Evolutionary conservation across 306 rosid genomes (phyloP), one percentile per base, ranked within the genome.

Genomic region (Fagus sylvatica): DNA sequence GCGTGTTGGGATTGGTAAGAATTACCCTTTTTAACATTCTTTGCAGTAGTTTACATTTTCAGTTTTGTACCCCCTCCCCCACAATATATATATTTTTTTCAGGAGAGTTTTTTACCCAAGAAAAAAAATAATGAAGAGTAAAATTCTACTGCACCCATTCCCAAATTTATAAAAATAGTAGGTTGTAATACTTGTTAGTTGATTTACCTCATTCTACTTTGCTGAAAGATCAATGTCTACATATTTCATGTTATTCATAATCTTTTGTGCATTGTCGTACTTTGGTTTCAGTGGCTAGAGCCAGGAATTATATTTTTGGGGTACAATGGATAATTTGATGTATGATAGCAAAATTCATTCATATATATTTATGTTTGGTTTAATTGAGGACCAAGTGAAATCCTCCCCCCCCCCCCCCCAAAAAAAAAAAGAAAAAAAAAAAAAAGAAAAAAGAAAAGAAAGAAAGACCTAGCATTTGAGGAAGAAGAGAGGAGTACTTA

Each of bases 1-100:
- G 65, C 99, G 99, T 56, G 95, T 96, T 59, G 99, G 99, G 68
- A 96, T 96, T 66, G 99, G 99, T 91, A 83, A 84, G 90, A 65
- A 82, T 74, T 69, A 53, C 65, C 22, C 81, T 54, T 65, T 34
- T 15, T 41, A 10, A 46, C 57, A 66, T 71, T 79, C 68, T 74
- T 17, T 46, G 71, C 70, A 43, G 5, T 16, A 59, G 36, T 59
- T 30, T 59, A 59, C 9, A 4, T 59, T 46, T 46, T 46, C 51
- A 10, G 51, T 46, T 46, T 2, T 46, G 51, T 10, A 15, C 9
- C 15, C 51, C 51, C 51, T 2, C 51, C 51, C 8, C 51, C 12
- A 10, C 15, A 46, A 46, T 46, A 46, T 46, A 1, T 46, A 46
- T 46, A 10, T 3, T 46, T 46, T 22, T 22, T 22, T 22, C 28